Percentiles rank a stretch among this genome's conserved stretches.
Evolutionary conservation across 139 green algal genomes (phyloP).

Genomic region (Yamagishiella unicocca): DNA sequence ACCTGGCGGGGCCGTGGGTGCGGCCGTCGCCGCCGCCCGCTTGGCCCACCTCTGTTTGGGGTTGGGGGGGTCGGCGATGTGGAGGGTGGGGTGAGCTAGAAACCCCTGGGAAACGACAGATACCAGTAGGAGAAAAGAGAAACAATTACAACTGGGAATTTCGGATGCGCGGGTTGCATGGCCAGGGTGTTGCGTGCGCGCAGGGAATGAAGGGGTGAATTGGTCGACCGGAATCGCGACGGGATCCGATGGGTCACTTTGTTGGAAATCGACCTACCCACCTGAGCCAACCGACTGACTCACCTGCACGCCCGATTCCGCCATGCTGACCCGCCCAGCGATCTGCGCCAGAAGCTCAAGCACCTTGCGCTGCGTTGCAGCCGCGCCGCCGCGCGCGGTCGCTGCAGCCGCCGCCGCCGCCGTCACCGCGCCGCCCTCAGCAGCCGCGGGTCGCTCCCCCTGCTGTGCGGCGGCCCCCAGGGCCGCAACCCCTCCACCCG

Average conservation of each 20-base stretch:
- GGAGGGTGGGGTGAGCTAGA: background rate
- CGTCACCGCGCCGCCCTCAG: background rate
- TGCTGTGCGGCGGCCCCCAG: too few species aligned
- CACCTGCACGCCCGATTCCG: background rate
- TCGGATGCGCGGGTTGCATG: too few species aligned
- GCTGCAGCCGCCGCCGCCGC: background rate
- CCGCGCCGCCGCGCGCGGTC: background rate
- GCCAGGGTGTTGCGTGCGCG: background rate
- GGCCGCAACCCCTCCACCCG: background rate
- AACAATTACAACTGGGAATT: too few species aligned
- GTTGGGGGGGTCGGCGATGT: background rate
- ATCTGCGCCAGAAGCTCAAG: conserved; percentile 11
- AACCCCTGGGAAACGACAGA: too few species aligned
- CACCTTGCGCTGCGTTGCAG: background rate
- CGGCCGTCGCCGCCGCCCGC: background rate
- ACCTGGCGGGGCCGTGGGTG: background rate
- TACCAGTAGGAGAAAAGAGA: too few species aligned
- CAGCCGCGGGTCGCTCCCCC: background rate
- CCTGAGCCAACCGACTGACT: background rate
- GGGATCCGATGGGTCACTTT: background rate
- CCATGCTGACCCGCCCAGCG: background rate
- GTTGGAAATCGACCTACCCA: background rate
- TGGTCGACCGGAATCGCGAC: background rate
- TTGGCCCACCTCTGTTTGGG: background rate
- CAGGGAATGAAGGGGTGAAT: background rate